These are phyloP conservation scores for Neotropicomus parvogracilis DNA, from an alignment of 1,284 basidiomycete species.

Conservation along the genomic window DNA sequence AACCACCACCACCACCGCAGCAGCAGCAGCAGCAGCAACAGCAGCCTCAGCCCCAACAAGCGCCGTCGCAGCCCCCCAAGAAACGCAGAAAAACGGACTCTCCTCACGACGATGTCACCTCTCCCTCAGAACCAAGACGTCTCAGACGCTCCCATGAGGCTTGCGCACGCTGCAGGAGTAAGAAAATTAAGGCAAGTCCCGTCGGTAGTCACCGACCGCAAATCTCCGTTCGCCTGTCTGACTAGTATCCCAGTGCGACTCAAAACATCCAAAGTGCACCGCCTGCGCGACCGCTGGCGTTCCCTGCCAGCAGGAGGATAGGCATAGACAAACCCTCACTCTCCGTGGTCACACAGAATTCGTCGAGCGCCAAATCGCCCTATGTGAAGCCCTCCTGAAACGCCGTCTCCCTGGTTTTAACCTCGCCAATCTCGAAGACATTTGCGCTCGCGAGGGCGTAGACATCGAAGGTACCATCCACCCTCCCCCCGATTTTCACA, in stretches of 20 bases:
- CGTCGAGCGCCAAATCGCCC: conserved; percentile 69
- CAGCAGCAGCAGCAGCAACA: conserved; percentile 31
- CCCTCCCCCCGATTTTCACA: conserved; percentile 28
- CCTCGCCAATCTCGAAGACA: conserved; percentile 61
- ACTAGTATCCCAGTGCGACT: conserved; percentile 66
- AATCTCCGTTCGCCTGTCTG: conserved; percentile 52
- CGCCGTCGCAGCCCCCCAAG: conserved; percentile 47
- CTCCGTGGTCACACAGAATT: conserved; percentile 76
- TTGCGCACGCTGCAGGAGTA: conserved; percentile 83
- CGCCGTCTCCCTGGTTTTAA: conserved; percentile 63
- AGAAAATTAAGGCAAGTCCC: conserved; percentile 91
- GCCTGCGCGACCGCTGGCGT: conserved; percentile 76
- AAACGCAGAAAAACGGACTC: conserved; percentile 52
- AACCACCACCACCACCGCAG: conserved; percentile 42
- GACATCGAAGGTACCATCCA: conserved; percentile 41
- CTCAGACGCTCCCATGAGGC: conserved; percentile 82
- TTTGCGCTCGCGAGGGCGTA: conserved; percentile 62
- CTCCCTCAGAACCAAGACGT: conserved; percentile 66
- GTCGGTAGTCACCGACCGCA: conserved; percentile 81
- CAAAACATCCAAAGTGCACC: conserved; percentile 78
- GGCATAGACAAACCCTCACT: conserved; percentile 77
- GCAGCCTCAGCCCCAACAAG: conserved; percentile 35
- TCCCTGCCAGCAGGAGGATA: conserved; percentile 77
- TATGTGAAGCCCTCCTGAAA: conserved; percentile 73
- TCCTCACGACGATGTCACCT: conserved; percentile 48